Conservation (phyloP, 306 rosid genomes). For the Senna tora region DNA sequence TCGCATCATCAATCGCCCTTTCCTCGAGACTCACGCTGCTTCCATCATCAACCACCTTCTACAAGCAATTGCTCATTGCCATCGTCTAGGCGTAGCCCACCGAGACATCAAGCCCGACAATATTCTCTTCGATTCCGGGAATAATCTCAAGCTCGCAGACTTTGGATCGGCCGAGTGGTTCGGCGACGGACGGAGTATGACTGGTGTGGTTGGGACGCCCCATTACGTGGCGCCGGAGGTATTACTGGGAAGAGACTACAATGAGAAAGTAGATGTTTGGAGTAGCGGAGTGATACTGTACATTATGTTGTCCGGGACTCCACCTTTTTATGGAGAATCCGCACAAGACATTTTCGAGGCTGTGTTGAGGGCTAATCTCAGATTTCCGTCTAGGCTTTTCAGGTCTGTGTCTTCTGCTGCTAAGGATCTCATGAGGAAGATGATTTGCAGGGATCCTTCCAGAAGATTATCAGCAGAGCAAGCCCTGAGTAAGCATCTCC, state of each 20-base stretch:
- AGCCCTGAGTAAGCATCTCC: conserved; percentile 60
- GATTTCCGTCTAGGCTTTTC: conserved; percentile 70
- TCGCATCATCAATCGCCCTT: conserved; percentile 44
- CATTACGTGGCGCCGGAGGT: conserved; percentile 85
- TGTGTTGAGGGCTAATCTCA: conserved; percentile 67
- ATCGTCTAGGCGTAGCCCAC: conserved; percentile 63
- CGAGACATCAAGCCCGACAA: conserved; percentile 82
- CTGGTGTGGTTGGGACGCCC: conserved; percentile 82
- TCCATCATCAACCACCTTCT: conserved; percentile 55
- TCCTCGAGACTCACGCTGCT: conserved; percentile 58
- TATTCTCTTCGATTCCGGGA: conserved; percentile 56
- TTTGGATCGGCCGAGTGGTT: conserved; percentile 88
- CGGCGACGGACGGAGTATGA: conserved; percentile 44
- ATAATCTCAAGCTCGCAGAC: conserved; percentile 66
- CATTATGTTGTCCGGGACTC: conserved; percentile 71
- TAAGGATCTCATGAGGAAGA: conserved; percentile 78
- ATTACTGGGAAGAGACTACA: conserved; percentile 56
- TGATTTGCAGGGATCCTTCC: conserved; percentile 69
- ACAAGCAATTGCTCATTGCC: conserved; percentile 65
- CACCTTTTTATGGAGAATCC: conserved; percentile 77
- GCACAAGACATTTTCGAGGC: conserved; percentile 63
- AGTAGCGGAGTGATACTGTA: conserved; percentile 71
- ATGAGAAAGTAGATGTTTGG: conserved; percentile 75
- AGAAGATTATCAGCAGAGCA: conserved; percentile 68
- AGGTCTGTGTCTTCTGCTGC: conserved; percentile 64